A percentile compares a stretch with the other conserved stretches of the same genome.
Conservation (phyloP, 805 yeast species). For the Saturnispora diversa region DNA sequence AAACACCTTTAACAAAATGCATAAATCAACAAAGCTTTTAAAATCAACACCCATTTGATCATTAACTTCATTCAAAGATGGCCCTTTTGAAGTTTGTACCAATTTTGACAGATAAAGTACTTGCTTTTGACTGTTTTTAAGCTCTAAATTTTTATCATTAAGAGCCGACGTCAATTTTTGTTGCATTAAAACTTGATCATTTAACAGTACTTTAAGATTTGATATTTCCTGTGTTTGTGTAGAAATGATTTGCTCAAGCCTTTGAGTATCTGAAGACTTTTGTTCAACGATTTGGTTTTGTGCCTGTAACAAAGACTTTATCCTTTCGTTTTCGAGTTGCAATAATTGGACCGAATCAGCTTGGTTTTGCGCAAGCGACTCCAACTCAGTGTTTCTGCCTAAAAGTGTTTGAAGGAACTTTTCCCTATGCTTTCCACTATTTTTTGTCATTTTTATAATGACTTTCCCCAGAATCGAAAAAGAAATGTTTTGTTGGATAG, state of each 20-base stretch:
- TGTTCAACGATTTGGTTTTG: neutral
- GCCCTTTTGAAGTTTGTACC: neutral
- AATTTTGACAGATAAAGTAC: slow-evolving; percentile 6
- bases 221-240: no score
- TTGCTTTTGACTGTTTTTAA: slow-evolving; percentile 6
- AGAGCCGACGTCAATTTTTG: neutral
- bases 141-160: neutral
- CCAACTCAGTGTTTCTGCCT: slow-evolving; percentile 1
- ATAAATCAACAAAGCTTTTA: slow-evolving; percentile 7
- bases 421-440: slow-evolving; percentile 1
- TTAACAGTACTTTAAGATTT: neutral
- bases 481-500: no score
- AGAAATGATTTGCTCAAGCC: no score
- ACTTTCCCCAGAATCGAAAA: no score
- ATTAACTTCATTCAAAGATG: neutral
- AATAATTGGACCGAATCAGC: neutral
- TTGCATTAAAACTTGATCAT: neutral
- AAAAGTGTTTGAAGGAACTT: slow-evolving; percentile 6
- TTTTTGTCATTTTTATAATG: neutral
- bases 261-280: no score
- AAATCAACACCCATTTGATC: neutral
- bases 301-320: neutral
- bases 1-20: slow-evolving; percentile 5
- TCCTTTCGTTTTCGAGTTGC: slow-evolving; percentile 1
- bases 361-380: neutral